Evolutionary conservation across 2,329 filamentous ascomycete genomes (phyloP).

Genomic region (Cladosporium sp.): DNA sequence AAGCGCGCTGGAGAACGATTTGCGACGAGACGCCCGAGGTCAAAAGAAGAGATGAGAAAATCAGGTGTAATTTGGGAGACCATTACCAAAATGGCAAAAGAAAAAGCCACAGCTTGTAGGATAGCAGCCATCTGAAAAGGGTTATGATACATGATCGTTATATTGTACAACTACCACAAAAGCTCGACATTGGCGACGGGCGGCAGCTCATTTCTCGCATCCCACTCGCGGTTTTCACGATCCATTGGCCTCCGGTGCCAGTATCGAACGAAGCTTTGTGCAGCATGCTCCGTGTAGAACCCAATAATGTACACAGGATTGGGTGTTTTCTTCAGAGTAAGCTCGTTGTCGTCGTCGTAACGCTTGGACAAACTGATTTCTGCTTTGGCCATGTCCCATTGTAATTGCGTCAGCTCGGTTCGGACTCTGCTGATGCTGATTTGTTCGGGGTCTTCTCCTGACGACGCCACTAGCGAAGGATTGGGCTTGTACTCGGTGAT

Average conservation of each 20-base stretch:
- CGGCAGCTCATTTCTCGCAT: constrained; percentile 31
- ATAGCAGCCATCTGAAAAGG: too few species aligned
- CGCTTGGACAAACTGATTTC: not conserved
- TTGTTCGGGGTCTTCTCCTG: not conserved
- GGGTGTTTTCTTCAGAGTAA: constrained; percentile 37
- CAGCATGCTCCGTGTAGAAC: constrained; percentile 50
- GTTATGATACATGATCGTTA: too few species aligned
- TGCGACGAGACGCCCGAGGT: too few species aligned
- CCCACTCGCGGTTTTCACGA: constrained; percentile 15
- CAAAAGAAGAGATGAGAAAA: too few species aligned
- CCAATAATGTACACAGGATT: constrained; percentile 40
- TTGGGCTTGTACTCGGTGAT: constrained; percentile 25
- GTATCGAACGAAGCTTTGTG: constrained; percentile 44
- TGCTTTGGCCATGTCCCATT: constrained; percentile 1
- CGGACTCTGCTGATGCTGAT: too few species aligned
- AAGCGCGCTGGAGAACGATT: too few species aligned
- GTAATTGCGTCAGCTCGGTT: not conserved
- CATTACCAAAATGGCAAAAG: too few species aligned
- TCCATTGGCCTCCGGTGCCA: constrained; percentile 48
- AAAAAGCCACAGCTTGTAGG: too few species aligned
- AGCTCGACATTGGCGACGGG: constrained; percentile 42
- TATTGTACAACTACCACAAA: constrained; percentile 38
- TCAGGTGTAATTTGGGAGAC: too few species aligned
- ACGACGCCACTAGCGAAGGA: not conserved
- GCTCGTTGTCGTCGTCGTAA: constrained; percentile 7